A percentile compares a stretch with the other conserved stretches of the same genome.
phyloP scores from a whole-genome alignment of 225 moss, liverwort and hornwort genomes.

The Sphagnum tenellum region DNA sequence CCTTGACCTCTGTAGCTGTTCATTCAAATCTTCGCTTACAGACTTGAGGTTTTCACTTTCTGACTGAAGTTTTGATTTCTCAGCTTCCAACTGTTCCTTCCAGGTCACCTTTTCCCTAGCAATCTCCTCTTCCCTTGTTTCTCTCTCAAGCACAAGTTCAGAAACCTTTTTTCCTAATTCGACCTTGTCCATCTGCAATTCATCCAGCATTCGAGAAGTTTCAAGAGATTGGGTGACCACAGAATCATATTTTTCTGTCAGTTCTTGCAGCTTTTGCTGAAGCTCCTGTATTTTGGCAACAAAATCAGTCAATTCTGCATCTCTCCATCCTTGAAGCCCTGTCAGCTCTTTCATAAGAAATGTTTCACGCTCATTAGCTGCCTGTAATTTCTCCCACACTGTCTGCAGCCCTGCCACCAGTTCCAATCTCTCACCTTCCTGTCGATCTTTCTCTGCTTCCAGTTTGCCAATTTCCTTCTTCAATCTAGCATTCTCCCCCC shows the following conservation, averaged over 20 bases:
- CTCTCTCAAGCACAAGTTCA: too few relatives aligned
- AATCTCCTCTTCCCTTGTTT: too few relatives aligned
- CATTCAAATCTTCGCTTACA: too few relatives aligned
- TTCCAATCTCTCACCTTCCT: slow-evolving; percentile 12
- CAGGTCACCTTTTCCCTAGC: too few relatives aligned
- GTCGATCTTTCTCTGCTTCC: slow-evolving; percentile 38
- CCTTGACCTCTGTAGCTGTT: not conserved
- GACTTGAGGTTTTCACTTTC: too few relatives aligned
- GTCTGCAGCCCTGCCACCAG: too few relatives aligned
- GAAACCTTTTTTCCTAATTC: too few relatives aligned
- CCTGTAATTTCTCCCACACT: slow-evolving; percentile 43
- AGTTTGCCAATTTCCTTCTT: slow-evolving; percentile 24
- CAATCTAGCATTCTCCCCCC: slow-evolving; percentile 28
- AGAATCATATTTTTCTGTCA: slow-evolving; percentile 15
- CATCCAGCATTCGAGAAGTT: slow-evolving; percentile 24
- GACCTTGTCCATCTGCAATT: slow-evolving; percentile 26
- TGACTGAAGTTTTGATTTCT: too few relatives aligned
- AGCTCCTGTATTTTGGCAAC: slow-evolving; percentile 26
- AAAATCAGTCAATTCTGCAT: slow-evolving; percentile 18
- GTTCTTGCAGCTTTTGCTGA: slow-evolving; percentile 19
- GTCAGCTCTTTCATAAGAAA: slow-evolving; percentile 27
- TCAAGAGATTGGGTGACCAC: slow-evolving; percentile 15
- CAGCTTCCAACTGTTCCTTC: too few relatives aligned
- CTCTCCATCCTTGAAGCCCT: slow-evolving; percentile 22
- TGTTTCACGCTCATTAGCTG: slow-evolving; percentile 29